Base-by-base conservation (phyloP, 495 filamentous ascomycete species). In the Podospora bellae-mahoneyi region DNA sequence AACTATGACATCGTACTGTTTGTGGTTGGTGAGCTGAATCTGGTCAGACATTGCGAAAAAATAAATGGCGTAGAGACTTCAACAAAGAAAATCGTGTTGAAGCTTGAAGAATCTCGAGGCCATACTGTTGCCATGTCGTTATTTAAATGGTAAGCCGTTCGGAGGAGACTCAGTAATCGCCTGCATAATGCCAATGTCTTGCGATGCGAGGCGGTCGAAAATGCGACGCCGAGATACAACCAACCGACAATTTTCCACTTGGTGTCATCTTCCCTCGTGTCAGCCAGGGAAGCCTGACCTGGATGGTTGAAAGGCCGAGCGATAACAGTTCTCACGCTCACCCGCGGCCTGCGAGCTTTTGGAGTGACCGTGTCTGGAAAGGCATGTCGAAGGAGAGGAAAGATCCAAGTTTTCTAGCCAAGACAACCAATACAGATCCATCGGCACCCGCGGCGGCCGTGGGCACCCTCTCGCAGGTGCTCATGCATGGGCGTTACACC, bases 1-100 rank as follows among this genome's bases (percentile, higher is more conserved):
- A 20, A 87, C 71, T 34, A 86, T 66, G 0, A 70, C 70, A 30
- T 74, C 72, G n/a, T 58, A 58, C 23, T 58, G n/a, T 58, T 58
- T 23, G 55, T 58, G n/a, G 55, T 58, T 15, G 19, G n/a, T 20
- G 55, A 48, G 13, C 7, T 48, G 7, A 18, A 10, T 48, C 13
- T 48, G 39, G 39, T 48, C 39, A 0, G 39, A 16, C 39, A 48
- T 48, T 10, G 39, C 39, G 13, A 16, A 16, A 9, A 0, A 48
- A 48, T 3, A 10, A 16, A 48, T 48, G 9, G 39, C 13, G 23
- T 23, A 23, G 23, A 23, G 23, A 1, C 23, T 23, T 23, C 23
- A 23, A 1, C 23, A 23, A 23, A 23, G 39, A 48, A 48, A 16
- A 48, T 48, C 13, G 39, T 16, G 39, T 13, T 48, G 9, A 6